These are phyloP conservation scores for Aspergillus aculeatinus DNA, from an alignment of 2,329 filamentous ascomycete species.

Conservation along the genomic window DNA sequence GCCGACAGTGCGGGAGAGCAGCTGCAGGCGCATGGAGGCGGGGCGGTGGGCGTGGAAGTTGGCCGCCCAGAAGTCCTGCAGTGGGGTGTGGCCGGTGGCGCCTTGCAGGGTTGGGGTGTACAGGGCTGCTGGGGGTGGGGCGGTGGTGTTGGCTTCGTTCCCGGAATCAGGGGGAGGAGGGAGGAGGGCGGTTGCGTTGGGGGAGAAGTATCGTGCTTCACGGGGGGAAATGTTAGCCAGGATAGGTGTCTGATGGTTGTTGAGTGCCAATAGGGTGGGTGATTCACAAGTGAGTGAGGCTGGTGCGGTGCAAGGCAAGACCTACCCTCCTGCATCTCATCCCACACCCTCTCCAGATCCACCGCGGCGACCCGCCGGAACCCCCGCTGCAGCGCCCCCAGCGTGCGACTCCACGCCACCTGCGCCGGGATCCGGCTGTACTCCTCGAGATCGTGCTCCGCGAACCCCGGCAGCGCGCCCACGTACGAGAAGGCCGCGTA, in stretches of 20 bases:
- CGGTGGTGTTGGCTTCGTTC: neutral
- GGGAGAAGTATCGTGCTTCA: neutral
- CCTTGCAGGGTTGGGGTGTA: conserved; percentile 2
- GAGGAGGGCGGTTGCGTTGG: neutral
- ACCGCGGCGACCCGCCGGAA: neutral
- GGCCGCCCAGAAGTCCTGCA: neutral
- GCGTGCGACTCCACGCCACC: conserved; percentile 9
- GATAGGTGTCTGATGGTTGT: no score
- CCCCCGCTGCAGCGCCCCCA: conserved; percentile 1
- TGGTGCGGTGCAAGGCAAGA: neutral
- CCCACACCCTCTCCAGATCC: conserved; percentile 9
- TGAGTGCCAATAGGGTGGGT: no score
- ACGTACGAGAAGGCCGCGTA: neutral
- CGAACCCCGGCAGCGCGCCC: neutral
- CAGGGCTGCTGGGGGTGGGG: neutral
- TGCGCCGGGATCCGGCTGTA: neutral
- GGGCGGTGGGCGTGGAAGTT: neutral
- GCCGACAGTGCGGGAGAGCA: conserved; percentile 4
- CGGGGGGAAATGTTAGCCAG: no score
- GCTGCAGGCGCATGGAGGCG: neutral
- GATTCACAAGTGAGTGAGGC: neutral
- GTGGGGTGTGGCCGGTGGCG: neutral
- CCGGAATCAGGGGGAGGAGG: neutral
- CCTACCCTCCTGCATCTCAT: neutral
- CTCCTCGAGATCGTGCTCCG: neutral